phyloP scores from a whole-genome alignment of 1,139 yeast species.

The Ashbya aceris region DNA sequence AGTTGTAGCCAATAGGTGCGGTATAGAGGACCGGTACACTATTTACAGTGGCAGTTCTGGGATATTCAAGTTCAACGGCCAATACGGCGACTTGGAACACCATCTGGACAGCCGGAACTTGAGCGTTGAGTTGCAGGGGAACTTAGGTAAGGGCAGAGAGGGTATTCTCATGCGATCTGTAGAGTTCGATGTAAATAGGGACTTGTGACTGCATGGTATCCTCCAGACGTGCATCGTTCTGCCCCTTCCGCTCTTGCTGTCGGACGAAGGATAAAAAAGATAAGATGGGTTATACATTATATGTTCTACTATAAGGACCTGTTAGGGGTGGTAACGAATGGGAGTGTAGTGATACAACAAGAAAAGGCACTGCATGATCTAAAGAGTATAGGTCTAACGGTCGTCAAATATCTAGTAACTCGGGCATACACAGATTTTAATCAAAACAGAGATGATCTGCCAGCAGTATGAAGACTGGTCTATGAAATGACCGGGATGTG shows the following conservation, averaged over 20 bases:
- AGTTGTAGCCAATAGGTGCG: conserved; percentile 47
- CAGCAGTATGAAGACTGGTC: not conserved
- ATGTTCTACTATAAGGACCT: too few relatives aligned
- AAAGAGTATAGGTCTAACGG: too few relatives aligned
- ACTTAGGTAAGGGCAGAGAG: conserved; percentile 52
- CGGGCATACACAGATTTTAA: not conserved
- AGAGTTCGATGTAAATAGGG: conserved; percentile 30
- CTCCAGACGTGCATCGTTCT: not conserved
- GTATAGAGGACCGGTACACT: conserved; percentile 50
- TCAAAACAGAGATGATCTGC: not conserved
- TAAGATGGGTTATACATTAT: too few relatives aligned
- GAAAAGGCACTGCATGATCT: too few relatives aligned
- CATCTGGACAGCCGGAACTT: conserved; percentile 33
- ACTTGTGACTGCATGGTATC: not conserved
- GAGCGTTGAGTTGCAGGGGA: conserved; percentile 46
- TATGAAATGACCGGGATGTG: too few relatives aligned
- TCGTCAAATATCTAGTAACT: too few relatives aligned
- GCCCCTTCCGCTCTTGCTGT: too few relatives aligned
- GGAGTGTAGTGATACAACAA: too few relatives aligned
- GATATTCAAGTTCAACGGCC: conserved; percentile 44
- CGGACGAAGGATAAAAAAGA: too few relatives aligned
- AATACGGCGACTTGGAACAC: conserved; percentile 19
- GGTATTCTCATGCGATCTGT: conserved; percentile 54
- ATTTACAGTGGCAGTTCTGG: conserved; percentile 70
- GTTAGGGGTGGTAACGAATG: too few relatives aligned